These are phyloP conservation scores for Kazachstania sp. DNA, from an alignment of 1,139 yeast genomes.

Conservation along the genomic window DNA sequence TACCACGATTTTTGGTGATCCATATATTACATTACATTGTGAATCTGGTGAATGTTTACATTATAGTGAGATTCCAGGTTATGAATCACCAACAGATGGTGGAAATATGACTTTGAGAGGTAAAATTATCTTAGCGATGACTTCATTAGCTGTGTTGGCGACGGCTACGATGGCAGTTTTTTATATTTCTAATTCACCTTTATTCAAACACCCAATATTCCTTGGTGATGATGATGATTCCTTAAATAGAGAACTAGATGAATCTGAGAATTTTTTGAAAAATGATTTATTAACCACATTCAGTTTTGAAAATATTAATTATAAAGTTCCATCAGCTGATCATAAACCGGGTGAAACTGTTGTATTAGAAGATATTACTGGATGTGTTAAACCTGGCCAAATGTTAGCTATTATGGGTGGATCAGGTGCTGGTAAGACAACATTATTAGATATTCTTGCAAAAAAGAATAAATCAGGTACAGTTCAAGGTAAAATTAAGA, in stretches of 20 bases:
- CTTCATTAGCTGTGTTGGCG: constrained; percentile 31
- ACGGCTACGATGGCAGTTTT: constrained; percentile 35
- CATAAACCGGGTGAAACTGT: constrained; percentile 35
- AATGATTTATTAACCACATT: constrained; percentile 63
- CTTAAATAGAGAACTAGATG: constrained; percentile 22
- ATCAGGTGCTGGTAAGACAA: constrained; percentile 96
- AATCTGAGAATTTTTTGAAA: constrained; percentile 41
- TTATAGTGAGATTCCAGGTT: constrained; percentile 88
- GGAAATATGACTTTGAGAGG: constrained; percentile 43
- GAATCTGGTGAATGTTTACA: constrained; percentile 86
- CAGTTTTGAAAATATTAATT: constrained; percentile 64
- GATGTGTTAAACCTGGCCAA: constrained; percentile 76
- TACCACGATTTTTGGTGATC: constrained; percentile 85
- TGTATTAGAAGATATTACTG: constrained; percentile 58
- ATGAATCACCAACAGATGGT: constrained; percentile 53
- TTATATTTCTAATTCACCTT: constrained; percentile 54
- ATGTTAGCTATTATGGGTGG: constrained; percentile 97
- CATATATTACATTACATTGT: constrained; percentile 72
- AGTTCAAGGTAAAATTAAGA: constrained; percentile 54
- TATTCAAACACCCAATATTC: constrained; percentile 35
- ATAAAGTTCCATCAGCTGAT: constrained; percentile 37
- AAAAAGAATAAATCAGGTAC: constrained; percentile 74
- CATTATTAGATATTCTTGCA: constrained; percentile 82
- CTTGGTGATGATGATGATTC: constrained; percentile 1
- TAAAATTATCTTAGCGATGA: constrained; percentile 36